phyloP scores from a whole-genome alignment of 805 yeast genomes.

The Wickerhamiella vanderwaltii region DNA sequence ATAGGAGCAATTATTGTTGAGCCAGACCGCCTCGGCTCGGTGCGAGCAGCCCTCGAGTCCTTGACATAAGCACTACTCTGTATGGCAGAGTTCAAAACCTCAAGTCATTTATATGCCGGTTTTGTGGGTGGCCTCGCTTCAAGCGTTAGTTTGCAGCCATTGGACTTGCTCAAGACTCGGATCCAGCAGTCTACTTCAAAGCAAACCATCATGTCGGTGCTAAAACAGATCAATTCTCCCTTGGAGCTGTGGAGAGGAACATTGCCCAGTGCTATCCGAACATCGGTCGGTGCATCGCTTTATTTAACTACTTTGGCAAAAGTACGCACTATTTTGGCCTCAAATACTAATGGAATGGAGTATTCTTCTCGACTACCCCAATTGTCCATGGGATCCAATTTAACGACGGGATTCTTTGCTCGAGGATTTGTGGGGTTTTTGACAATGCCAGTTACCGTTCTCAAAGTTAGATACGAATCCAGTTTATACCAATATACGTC shows the following conservation, averaged over 20 bases:
- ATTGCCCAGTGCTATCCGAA: constrained; percentile 76
- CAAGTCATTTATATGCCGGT: constrained; percentile 59
- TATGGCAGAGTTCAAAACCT: constrained; percentile 13
- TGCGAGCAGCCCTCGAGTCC: no score
- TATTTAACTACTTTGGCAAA: constrained; percentile 64
- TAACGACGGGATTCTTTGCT: constrained; percentile 64
- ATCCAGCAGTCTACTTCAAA: constrained; percentile 45
- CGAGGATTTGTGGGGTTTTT: constrained; percentile 72
- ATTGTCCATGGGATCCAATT: constrained; percentile 54
- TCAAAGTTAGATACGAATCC: constrained; percentile 84
- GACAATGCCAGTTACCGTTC: constrained; percentile 89
- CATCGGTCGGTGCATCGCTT: constrained; percentile 81
- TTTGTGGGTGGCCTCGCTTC: constrained; percentile 76
- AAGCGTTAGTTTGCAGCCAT: constrained; percentile 71
- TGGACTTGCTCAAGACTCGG: constrained; percentile 79
- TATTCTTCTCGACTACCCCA: constrained; percentile 42
- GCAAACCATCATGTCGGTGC: constrained; percentile 18
- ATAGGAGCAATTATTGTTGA: background rate
- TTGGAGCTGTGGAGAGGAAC: constrained; percentile 84
- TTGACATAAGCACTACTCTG: no score
- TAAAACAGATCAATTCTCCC: constrained; percentile 19
- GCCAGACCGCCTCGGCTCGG: no score
- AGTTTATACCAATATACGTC: constrained; percentile 59
- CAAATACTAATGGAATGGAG: constrained; percentile 14
- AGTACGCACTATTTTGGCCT: constrained; percentile 40